Conservation (phyloP, 176 grass and related monocot species). For the bread wheat (Triticum aestivum) region DNA sequence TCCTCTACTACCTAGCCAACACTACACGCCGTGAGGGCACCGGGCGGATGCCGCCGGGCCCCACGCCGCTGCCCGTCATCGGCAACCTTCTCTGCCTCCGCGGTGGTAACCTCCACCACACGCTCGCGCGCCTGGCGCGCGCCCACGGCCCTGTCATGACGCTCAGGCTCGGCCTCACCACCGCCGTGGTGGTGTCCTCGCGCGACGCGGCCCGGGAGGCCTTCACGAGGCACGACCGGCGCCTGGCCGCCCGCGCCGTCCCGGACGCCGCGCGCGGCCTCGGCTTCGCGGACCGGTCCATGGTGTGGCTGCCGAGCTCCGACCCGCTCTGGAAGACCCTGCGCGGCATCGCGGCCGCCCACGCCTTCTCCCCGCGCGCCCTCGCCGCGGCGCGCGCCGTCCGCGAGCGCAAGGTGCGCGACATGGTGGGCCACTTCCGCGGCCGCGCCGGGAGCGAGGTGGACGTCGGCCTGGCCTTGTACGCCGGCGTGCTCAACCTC, state of each 20-base stretch:
- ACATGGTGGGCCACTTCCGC: not conserved
- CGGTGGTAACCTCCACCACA: not conserved
- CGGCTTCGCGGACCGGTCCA: not conserved
- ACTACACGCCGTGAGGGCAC: not conserved
- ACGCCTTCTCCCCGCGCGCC: slow-evolving; percentile 21
- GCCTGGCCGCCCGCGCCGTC: slow-evolving; percentile 18
- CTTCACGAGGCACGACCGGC: not conserved
- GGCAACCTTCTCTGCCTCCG: not conserved
- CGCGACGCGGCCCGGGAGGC: not conserved
- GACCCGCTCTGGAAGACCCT: slow-evolving; percentile 23
- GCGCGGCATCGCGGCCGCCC: slow-evolving; percentile 14
- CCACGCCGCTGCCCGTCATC: not conserved
- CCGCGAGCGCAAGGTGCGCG: slow-evolving; percentile 10
- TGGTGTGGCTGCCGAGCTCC: slow-evolving; percentile 18
- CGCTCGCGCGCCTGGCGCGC: not conserved
- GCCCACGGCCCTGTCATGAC: not conserved
- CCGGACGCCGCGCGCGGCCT: not conserved
- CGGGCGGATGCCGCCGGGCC: not conserved
- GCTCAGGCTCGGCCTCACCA: not conserved
- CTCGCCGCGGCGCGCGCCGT: slow-evolving; percentile 1
- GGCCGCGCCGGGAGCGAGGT: not conserved
- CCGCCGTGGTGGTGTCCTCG: not conserved
- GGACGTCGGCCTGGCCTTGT: not conserved
- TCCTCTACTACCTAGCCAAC: not conserved
- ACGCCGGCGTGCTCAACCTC: slow-evolving; percentile 22